Evolutionary conservation across 495 filamentous ascomycete species (phyloP), one percentile per base, ranked within the genome.

Genomic region (Recurvomyces mirabilis): DNA sequence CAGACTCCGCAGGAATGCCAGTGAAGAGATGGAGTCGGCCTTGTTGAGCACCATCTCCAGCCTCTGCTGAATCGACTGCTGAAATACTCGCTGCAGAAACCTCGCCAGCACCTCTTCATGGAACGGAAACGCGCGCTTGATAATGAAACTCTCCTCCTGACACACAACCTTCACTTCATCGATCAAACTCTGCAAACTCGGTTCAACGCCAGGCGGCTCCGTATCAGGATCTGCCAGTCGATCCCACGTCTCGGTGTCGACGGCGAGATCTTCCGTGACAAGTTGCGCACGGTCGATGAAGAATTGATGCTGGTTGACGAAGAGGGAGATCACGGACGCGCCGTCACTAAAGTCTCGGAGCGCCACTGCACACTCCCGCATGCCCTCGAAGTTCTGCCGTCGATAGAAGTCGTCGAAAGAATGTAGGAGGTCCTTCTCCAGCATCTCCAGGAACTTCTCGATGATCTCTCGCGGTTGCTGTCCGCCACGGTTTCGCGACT

Each of bases 231-330:
- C 93, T 41, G 91, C 87, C 26, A 96, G 67, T 52, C 78, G 81
- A 44, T 96, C 87, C 86, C 88, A 73, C 30, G 50, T 57, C 52
- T 93, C 87, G 18, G 75, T 73, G 56, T 94, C 87, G 4, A 77
- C 78, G 24, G 68, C 81, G 14, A 96, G 78, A 59, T 99, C 89
- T 50, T 95, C 93, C 0, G 84, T 87, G 14, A 94, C 80, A 47
- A 94, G 67, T 54, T 93, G 84, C 57, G 81, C 85, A 13, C 84
- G 70, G 53, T 95, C 87, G 54, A 99, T 95, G 66, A 99, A 99
- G 65, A 96, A 96, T 57, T 94, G 82, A 65, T 96, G 93, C 63
- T 99, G 93, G 62, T 99, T 99, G 53, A 99, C 89, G 58, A 94
- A 99, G 35, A 87, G 70, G 22, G 82, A 87, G 56, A 95, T 88